Evolutionary conservation across 2,329 filamentous ascomycete genomes (phyloP).

Genomic region (Stachybotrys chartarum): DNA sequence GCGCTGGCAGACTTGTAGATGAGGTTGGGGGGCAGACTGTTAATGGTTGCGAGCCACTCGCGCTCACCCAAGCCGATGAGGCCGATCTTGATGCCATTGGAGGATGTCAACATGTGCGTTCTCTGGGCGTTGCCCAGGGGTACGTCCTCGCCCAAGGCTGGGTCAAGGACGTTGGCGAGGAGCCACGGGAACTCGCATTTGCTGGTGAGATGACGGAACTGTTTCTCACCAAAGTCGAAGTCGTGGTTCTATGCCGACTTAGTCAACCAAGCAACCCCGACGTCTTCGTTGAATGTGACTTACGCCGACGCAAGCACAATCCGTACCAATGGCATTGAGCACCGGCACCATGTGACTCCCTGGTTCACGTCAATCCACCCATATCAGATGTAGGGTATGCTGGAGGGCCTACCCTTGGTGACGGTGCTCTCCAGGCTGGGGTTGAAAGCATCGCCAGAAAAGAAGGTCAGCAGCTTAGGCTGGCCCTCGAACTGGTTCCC

Average conservation of each 20-base stretch:
- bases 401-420: slow-evolving; percentile 60
- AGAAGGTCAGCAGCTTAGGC: slow-evolving; percentile 66
- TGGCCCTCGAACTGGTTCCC: slow-evolving; percentile 54
- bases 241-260: slow-evolving; percentile 68
- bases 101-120: slow-evolving; percentile 70
- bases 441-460: slow-evolving; percentile 90
- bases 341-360: slow-evolving; percentile 82
- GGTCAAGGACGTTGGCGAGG: slow-evolving; percentile 80
- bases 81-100: slow-evolving; percentile 80
- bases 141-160: slow-evolving; percentile 65
- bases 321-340: slow-evolving; percentile 69
- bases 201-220: slow-evolving; percentile 64
- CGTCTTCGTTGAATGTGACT: slow-evolving; percentile 23
- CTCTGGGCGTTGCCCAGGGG: slow-evolving; percentile 70
- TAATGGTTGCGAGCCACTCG: slow-evolving; percentile 87
- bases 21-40: slow-evolving; percentile 72
- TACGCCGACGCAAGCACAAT: slow-evolving; percentile 77
- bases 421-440: slow-evolving; percentile 82
- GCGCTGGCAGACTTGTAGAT: slow-evolving; percentile 73
- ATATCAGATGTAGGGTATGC: not conserved
- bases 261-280: not conserved
- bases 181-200: slow-evolving; percentile 87
- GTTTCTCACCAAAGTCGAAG: slow-evolving; percentile 80
- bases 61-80: slow-evolving; percentile 80
- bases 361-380: slow-evolving; percentile 15